Conservation (phyloP, 2,329 filamentous ascomycete species). For the Ambrosiella xylebori region DNA sequence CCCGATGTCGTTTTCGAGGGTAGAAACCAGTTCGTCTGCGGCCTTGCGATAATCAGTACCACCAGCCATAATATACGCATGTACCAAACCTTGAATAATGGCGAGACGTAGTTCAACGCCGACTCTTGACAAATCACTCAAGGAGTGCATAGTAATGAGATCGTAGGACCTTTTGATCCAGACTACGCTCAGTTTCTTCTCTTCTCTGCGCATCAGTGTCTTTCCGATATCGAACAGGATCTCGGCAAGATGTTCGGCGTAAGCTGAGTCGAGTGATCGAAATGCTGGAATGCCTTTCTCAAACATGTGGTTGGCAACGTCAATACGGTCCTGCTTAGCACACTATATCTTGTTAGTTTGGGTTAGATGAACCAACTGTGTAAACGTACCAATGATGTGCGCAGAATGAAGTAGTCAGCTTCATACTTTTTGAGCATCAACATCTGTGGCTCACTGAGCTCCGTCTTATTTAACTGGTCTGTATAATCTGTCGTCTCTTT, state of each 20-base stretch:
- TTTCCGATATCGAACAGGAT: conserved; percentile 57
- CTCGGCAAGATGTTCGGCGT: conserved; percentile 46
- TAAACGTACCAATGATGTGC: conserved; percentile 44
- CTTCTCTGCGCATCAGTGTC: conserved; percentile 32
- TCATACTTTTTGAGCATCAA: conserved; percentile 16
- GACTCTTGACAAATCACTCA: conserved; percentile 39
- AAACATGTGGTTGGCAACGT: conserved; percentile 67
- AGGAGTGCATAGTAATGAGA: conserved; percentile 36
- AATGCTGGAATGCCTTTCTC: conserved; percentile 32
- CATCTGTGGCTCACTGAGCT: neutral
- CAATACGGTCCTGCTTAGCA: conserved; percentile 55
- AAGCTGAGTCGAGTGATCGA: conserved; percentile 26
- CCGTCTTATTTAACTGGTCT: neutral
- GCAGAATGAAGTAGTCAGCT: conserved; percentile 47
- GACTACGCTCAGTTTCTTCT: conserved; percentile 22
- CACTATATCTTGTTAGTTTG: conserved; percentile 32
- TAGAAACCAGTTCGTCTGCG: conserved; percentile 38
- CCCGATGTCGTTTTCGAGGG: conserved; percentile 45
- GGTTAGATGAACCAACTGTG: neutral
- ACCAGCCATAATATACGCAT: conserved; percentile 32
- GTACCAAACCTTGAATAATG: conserved; percentile 47
- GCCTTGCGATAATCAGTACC: conserved; percentile 28
- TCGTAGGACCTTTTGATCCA: conserved; percentile 60
- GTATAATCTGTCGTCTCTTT: conserved; percentile 24
- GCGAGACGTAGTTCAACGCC: conserved; percentile 47